phyloP scores from a whole-genome alignment of 2,329 filamentous ascomycete genomes.

The Fusarium domesticum region DNA sequence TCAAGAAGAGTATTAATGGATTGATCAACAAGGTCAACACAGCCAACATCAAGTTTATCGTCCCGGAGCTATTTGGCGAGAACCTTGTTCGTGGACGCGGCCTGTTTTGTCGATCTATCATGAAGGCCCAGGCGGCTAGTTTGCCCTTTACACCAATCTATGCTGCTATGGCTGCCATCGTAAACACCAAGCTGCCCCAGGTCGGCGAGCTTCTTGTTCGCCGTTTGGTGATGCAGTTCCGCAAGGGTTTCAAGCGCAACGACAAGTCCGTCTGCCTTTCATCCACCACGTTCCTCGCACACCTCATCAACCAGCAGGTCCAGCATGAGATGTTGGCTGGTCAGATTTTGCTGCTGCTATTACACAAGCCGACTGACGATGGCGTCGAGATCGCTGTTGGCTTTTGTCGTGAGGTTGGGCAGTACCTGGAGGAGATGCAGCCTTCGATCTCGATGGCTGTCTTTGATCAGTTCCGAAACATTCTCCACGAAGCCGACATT shows the following conservation, averaged over 20 bases:
- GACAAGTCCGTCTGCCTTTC: constrained; percentile 95
- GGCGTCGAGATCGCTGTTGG: constrained; percentile 97
- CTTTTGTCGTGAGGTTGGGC: constrained; percentile 86
- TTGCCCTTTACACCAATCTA: constrained; percentile 96
- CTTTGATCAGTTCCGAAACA: constrained; percentile 93
- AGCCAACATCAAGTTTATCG: constrained; percentile 95
- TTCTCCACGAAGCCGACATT: constrained; percentile 93
- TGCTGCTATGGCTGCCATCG: constrained; percentile 90
- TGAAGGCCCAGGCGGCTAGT: constrained; percentile 97
- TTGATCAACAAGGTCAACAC: constrained; percentile 99
- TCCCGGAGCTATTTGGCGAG: constrained; percentile 92
- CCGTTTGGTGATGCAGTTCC: constrained; percentile 84
- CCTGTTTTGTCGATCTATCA: constrained; percentile 91
- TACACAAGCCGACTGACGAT: constrained; percentile 95
- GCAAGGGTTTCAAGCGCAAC: constrained; percentile 92
- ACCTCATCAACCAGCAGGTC: constrained; percentile 94
- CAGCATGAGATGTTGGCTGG: constrained; percentile 90
- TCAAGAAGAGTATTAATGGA: constrained; percentile 98
- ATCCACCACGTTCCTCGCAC: constrained; percentile 90
- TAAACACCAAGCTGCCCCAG: constrained; percentile 95
- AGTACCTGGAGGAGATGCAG: constrained; percentile 95
- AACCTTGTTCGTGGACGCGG: constrained; percentile 89
- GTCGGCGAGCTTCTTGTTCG: constrained; percentile 88
- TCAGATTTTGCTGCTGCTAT: constrained; percentile 84
- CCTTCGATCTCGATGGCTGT: constrained; percentile 81